Evolutionary conservation across 805 yeast species (phyloP).

Genomic region (Candida coquimbonensis): DNA sequence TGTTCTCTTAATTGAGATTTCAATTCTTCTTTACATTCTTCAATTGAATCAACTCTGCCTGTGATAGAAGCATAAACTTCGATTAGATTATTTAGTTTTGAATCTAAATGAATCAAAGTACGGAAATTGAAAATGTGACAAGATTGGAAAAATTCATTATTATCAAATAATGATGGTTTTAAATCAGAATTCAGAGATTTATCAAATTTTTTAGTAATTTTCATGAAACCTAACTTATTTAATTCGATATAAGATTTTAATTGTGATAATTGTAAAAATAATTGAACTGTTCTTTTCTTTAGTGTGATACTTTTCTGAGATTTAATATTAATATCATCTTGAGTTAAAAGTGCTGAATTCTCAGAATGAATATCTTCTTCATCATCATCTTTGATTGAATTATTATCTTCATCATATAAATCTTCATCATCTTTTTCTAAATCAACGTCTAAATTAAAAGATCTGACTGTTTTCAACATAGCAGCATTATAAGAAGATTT

Average conservation of each 20-base stretch:
- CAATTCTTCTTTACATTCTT: conserved; percentile 44
- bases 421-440: conserved; percentile 8
- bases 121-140: conserved; percentile 49
- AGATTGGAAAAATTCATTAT: conserved; percentile 35
- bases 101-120: conserved; percentile 43
- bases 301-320: conserved; percentile 55
- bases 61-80: conserved; percentile 47
- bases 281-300: conserved; percentile 53
- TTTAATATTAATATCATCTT: conserved; percentile 41
- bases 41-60: conserved; percentile 28
- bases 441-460: conserved; percentile 17
- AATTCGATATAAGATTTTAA: conserved; percentile 77
- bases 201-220: conserved; percentile 86
- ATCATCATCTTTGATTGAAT: conserved; percentile 24
- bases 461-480: conserved; percentile 11
- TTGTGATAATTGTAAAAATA: conserved; percentile 72
- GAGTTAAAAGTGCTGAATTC: conserved; percentile 44
- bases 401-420: conserved; percentile 28
- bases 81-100: conserved; percentile 44
- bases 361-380: conserved; percentile 33
- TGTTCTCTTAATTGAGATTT: conserved; percentile 73
- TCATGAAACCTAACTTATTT: conserved; percentile 79
- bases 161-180: conserved; percentile 41
- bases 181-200: conserved; percentile 58
- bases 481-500: conserved; percentile 20